phyloP scores from a whole-genome alignment of 768 basidiomycete genomes.

The Suillus clintonianus region DNA sequence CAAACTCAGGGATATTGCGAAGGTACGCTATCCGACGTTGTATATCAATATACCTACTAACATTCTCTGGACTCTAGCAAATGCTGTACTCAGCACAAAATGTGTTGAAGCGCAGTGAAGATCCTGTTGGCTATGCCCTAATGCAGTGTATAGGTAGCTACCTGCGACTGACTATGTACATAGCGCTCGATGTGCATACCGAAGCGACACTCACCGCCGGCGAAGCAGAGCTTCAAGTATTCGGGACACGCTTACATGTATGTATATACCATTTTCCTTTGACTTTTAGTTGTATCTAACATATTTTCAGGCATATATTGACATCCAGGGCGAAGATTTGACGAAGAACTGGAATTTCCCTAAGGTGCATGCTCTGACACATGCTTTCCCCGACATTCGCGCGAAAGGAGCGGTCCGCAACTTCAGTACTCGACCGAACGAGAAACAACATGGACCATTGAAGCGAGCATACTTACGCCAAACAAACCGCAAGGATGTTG shows the following conservation, averaged over 20 bases:
- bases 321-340: neutral
- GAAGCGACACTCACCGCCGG: conserved; percentile 24
- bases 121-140: conserved; percentile 20
- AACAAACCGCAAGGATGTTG: conserved; percentile 36
- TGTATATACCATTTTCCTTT: neutral
- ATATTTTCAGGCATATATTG: neutral
- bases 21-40: conserved; percentile 19
- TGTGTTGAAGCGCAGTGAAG: neutral
- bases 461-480: conserved; percentile 24
- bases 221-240: neutral
- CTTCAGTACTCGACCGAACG: conserved; percentile 33
- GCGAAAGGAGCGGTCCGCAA: conserved; percentile 10
- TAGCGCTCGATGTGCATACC: conserved; percentile 32
- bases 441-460: conserved; percentile 27
- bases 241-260: neutral
- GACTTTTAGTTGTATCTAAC: neutral
- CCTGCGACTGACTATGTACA: conserved; percentile 30
- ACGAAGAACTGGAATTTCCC: conserved; percentile 5
- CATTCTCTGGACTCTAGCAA: neutral
- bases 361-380: conserved; percentile 1
- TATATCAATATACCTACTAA: neutral
- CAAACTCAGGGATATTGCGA: conserved; percentile 38
- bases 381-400: neutral
- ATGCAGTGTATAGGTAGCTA: conserved; percentile 32
- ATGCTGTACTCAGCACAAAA: neutral